Evolutionary conservation across 2,329 filamentous ascomycete species (phyloP), one percentile per base, ranked within the genome.

Genomic region (Colletotrichum tanaceti): DNA sequence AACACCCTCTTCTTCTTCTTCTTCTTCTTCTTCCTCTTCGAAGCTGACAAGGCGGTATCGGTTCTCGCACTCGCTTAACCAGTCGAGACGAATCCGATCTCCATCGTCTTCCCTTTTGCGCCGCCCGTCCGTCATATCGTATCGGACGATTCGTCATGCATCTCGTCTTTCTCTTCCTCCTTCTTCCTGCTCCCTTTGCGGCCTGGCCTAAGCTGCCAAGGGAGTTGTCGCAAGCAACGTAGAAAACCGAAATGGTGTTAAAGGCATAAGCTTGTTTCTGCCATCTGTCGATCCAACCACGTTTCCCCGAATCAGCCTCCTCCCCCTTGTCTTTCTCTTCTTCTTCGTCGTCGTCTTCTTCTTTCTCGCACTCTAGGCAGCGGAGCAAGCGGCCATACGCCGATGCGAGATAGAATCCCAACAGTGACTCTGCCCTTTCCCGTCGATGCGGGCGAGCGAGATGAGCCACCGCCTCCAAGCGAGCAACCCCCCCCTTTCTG

Each of bases 31-130:
- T 22, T 61, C 41, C 47, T 49, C 46, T 24, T 18, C 28, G 49
- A 35, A 44, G 22, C 49, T 58, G 57, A 22, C 46, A 28, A 43
- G 38, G 10, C 58, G 24, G 64, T n/a, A 43, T 24, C 38, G 59
- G 50, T 44, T 68, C 55, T 62, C 65, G 65, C 65, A 68, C 62
- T 60, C 65, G 65, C 62, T 60, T 65, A 68, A 43, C 14, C n/a
- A 28, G 65, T 54, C 53, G 58, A 65, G 61, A 65, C 50, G 46
- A 35, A 59, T 59, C 20, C n/a, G 22, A 38, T 16, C 24, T 7
- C 24, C 24, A 39, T 55, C 9, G 20, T 44, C 18, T 28, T n/a
- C 16, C 38, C 39, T 44, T 38, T 16, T 6, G 22, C n/a, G 5
- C 22, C 22, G 47, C 47, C 47, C 47, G 46, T 28, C 46, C 46